Evolutionary conservation across 805 yeast species (phyloP).

Genomic region (Metschnikowia sp.): DNA sequence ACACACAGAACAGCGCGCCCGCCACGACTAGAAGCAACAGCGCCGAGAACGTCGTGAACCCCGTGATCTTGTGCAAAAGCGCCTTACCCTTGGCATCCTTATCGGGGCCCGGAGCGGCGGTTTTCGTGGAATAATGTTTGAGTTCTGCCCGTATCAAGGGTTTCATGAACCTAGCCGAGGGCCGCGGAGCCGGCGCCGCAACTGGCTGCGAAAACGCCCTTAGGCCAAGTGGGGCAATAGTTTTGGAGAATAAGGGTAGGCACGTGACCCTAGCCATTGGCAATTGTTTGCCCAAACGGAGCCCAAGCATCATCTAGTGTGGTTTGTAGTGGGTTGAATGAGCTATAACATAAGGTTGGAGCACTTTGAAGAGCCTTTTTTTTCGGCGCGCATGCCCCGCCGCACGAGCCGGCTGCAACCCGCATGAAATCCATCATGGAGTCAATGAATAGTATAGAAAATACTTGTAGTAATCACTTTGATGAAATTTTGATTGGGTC

Average conservation of each 20-base stretch:
- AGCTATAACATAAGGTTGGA: too few species aligned
- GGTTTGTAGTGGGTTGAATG: too few species aligned
- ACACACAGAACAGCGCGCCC: constrained; percentile 64
- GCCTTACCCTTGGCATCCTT: constrained; percentile 39
- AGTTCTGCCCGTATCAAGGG: neutral
- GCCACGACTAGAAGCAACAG: constrained; percentile 64
- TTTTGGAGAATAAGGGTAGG: neutral
- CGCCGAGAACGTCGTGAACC: constrained; percentile 58
- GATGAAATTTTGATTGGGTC: too few species aligned
- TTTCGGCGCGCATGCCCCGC: neutral
- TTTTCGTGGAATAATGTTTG: constrained; percentile 18
- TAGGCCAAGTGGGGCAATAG: neutral
- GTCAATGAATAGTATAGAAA: too few species aligned
- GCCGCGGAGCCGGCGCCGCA: neutral
- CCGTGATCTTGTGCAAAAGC: constrained; percentile 45
- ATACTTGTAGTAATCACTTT: too few species aligned
- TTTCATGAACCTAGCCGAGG: neutral
- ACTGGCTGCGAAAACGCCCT: constrained; percentile 6
- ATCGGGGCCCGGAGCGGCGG: constrained; percentile 29
- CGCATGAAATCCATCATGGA: too few species aligned
- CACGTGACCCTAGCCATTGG: neutral
- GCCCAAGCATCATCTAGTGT: neutral
- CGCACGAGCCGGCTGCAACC: too few species aligned
- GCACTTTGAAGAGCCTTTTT: neutral
- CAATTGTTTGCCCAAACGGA: neutral